A percentile compares a stretch with the other conserved stretches of the same genome.
phyloP scores from a whole-genome alignment of 1,139 yeast species.

The Wickerhamomyces sp. region DNA sequence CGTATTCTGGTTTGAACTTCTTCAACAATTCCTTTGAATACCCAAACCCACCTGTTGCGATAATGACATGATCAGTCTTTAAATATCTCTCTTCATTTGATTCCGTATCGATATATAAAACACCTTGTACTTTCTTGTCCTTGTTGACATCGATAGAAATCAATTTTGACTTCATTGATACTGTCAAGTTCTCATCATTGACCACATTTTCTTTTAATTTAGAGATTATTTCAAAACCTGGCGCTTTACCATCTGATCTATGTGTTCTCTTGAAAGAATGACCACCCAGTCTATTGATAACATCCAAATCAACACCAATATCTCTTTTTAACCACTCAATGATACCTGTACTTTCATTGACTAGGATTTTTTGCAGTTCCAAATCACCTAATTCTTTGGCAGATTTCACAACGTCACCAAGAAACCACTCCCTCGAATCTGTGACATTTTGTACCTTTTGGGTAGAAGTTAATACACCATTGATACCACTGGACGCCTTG shows the following conservation, averaged over 20 bases:
- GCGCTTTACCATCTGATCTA: conserved; percentile 54
- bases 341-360: conserved; percentile 49
- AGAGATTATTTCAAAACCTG: conserved; percentile 76
- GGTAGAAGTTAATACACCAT: conserved; percentile 64
- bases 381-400: conserved; percentile 61
- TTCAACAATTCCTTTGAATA: conserved; percentile 42
- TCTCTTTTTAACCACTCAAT: conserved; percentile 68
- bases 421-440: conserved; percentile 57
- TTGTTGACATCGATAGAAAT: conserved; percentile 41
- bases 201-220: conserved; percentile 53
- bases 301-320: conserved; percentile 55
- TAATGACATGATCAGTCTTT: conserved; percentile 42
- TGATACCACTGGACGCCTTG: conserved; percentile 80
- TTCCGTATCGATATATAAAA: conserved; percentile 39
- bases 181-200: conserved; percentile 43
- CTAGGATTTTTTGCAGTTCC: conserved; percentile 36
- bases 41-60: conserved; percentile 75
- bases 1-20: conserved; percentile 62
- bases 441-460: conserved; percentile 45
- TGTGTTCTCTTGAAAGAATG: conserved; percentile 74
- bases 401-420: conserved; percentile 60
- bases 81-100: conserved; percentile 23
- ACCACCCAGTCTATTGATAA: conserved; percentile 69
- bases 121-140: conserved; percentile 37
- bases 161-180: conserved; percentile 52